Evolutionary conservation across 1,284 basidiomycete genomes (phyloP), one percentile per base, ranked within the genome.

Genomic region (Malassezia dermatis): DNA sequence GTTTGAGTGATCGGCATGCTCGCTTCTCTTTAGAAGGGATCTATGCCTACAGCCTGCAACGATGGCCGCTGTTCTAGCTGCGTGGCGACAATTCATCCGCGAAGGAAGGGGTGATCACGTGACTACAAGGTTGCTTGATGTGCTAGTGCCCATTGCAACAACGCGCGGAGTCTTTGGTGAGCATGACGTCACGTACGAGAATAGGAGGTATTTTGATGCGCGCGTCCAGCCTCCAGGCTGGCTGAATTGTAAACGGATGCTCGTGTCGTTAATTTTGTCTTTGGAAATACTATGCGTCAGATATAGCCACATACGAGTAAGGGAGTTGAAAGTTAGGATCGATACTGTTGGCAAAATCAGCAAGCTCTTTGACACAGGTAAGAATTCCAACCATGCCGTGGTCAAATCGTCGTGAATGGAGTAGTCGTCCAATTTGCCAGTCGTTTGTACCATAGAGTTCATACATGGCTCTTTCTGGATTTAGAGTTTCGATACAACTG

Each of bases 401-500:
- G 76, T 96, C 93, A 76, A 98, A 99, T 15, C 93, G 81, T 24
- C 93, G 82, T 68, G 94, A 94, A 72, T 96, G 91, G 39, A 96
- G 78, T 15, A 98, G 75, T 28, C 90, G 82, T 0, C 86, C 85
- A 57, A 93, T 55, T 61, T 90, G 86, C 45, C 94, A 79, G 71
- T 95, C 69, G 11, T 56, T 56, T 11, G 55, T 52, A 13, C 48
- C 55, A 48, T 52, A 67, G n/a, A 69, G 52, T 35, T 68, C 66
- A 49, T 67, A 72, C 0, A 55, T 56, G 12, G 59, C 59, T 35
- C 60, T 58, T 21, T 67, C 62, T 15, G 55, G 51, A 1, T 23
- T 51, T 12, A 53, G 30, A 24, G 45, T 48, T 40, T 67, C 59
- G n/a, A 60, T 54, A 17, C 11, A 51, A 44, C 62, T 66, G 46